phyloP scores from a whole-genome alignment of 2,329 filamentous ascomycete genomes.

The Polychaeton citri region DNA sequence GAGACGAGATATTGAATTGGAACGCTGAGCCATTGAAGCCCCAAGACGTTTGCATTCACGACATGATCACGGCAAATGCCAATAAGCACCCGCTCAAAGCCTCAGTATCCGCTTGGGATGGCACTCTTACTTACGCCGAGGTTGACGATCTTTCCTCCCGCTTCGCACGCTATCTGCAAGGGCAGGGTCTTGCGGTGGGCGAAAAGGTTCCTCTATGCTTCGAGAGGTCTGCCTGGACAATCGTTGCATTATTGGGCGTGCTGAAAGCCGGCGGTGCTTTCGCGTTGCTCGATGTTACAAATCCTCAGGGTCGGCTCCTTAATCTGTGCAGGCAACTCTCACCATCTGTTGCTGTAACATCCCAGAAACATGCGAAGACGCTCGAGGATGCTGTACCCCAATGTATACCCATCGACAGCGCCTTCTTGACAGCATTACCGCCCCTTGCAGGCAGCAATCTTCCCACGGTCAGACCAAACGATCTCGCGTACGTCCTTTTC shows the following conservation, averaged over 20 bases:
- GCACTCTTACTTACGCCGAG: slow-evolving; percentile 4
- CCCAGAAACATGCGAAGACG: too few relatives aligned
- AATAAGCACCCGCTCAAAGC: too few relatives aligned
- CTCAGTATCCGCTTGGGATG: slow-evolving; percentile 6
- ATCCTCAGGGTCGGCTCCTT: slow-evolving; percentile 3
- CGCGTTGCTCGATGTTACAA: slow-evolving; percentile 23
- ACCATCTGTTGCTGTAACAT: too few relatives aligned
- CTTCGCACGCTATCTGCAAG: slow-evolving; percentile 25
- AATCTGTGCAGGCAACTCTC: too few relatives aligned
- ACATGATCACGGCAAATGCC: too few relatives aligned
- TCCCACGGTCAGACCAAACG: slow-evolving; percentile 21
- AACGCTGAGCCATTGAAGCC: too few relatives aligned
- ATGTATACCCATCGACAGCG: too few relatives aligned
- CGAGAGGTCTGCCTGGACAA: slow-evolving; percentile 23
- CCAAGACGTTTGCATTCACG: too few relatives aligned
- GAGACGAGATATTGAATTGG: too few relatives aligned
- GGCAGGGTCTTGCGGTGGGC: slow-evolving; percentile 10
- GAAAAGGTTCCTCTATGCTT: slow-evolving; percentile 24
- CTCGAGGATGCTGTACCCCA: too few relatives aligned
- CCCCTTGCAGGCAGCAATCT: too few relatives aligned
- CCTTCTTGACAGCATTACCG: too few relatives aligned
- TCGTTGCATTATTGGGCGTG: slow-evolving; percentile 25
- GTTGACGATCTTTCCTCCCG: slow-evolving; percentile 18
- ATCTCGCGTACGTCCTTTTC: slow-evolving; percentile 11
- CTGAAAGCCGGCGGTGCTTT: slow-evolving; percentile 25